A percentile compares a stretch with the other conserved stretches of the same genome.
Conservation (phyloP, 345 rosid species). For the Arabis hirsuta region DNA sequence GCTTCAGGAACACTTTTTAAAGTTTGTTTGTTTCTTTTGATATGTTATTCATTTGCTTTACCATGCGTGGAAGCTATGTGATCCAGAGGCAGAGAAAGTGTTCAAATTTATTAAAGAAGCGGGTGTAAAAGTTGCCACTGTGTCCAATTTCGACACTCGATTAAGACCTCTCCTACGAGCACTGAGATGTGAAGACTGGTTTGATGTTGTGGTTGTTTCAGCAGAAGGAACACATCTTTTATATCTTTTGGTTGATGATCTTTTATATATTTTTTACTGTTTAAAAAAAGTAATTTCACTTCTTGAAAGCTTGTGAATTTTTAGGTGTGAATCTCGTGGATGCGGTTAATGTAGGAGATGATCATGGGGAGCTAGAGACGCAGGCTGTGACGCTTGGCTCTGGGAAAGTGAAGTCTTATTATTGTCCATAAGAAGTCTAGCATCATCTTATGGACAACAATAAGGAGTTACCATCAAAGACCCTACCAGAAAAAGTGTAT, state of each 20-base stretch:
- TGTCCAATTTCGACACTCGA: slow-evolving; percentile 96
- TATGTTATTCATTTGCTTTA: slow-evolving; percentile 12
- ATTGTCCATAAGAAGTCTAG: too few relatives aligned
- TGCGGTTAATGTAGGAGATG: slow-evolving; percentile 96
- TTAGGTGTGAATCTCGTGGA: slow-evolving; percentile 89
- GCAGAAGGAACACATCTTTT: slow-evolving; percentile 70
- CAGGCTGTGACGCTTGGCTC: slow-evolving; percentile 98
- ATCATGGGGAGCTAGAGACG: slow-evolving; percentile 99
- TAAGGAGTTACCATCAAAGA: too few relatives aligned
- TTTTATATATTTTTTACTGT: too few relatives aligned
- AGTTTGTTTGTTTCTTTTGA: slow-evolving; percentile 23
- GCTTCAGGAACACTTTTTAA: neutral
- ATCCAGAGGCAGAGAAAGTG: slow-evolving; percentile 87
- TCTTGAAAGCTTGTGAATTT: slow-evolving; percentile 89
- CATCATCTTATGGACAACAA: too few relatives aligned
- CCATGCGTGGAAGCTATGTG: slow-evolving; percentile 98
- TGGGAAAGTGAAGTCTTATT: slow-evolving; percentile 99
- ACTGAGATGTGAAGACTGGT: slow-evolving; percentile 88
- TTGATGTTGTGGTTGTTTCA: slow-evolving; percentile 94
- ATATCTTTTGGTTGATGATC: slow-evolving; percentile 8
- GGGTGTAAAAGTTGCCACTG: slow-evolving; percentile 86
- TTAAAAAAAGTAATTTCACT: too few relatives aligned
- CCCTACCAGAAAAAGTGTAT: too few relatives aligned
- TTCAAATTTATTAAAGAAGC: slow-evolving; percentile 76
- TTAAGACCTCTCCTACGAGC: slow-evolving; percentile 83